A percentile compares a stretch with the other conserved stretches of the same genome.
Evolutionary conservation across 139 green algal genomes (phyloP).

Genomic region (Coelastrella sp.): DNA sequence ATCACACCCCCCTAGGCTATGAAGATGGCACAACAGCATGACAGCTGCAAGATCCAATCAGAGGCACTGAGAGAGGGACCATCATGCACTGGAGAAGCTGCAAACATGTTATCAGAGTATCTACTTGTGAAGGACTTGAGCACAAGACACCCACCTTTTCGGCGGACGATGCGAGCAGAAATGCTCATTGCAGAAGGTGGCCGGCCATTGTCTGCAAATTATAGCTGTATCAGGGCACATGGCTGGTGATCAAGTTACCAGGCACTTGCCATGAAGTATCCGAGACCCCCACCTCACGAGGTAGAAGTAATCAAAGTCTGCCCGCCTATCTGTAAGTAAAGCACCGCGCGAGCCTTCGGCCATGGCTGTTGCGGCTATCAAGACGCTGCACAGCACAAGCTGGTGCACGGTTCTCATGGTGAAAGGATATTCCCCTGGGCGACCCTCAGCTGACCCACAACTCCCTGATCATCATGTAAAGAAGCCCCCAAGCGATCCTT

Average conservation of each 20-base stretch:
- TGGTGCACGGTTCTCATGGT: too few species aligned
- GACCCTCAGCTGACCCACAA: too few species aligned
- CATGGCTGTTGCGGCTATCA: too few species aligned
- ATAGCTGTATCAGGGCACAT: too few species aligned
- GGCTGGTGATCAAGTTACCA: neutral
- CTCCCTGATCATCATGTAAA: too few species aligned
- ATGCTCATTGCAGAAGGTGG: slow-evolving; percentile 53
- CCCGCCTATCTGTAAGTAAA: neutral
- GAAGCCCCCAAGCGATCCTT: too few species aligned
- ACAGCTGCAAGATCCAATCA: too few species aligned
- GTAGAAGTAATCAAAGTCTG: slow-evolving; percentile 47
- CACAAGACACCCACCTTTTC: slow-evolving; percentile 10
- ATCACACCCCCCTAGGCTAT: too few species aligned
- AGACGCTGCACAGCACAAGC: too few species aligned
- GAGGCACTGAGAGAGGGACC: neutral
- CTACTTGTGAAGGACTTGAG: neutral
- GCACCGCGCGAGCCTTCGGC: neutral
- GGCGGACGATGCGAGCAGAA: slow-evolving; percentile 42
- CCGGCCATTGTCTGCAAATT: slow-evolving; percentile 28
- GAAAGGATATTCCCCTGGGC: too few species aligned
- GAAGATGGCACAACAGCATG: too few species aligned
- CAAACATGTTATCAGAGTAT: neutral
- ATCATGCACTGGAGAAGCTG: neutral
- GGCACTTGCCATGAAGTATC: neutral
- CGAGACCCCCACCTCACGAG: slow-evolving; percentile 6